Percentiles rank a stretch among this genome's conserved stretches.
These are phyloP conservation scores for Pyronema omphalodes DNA, from an alignment of 495 filamentous ascomycete genomes.

Conservation along the genomic window DNA sequence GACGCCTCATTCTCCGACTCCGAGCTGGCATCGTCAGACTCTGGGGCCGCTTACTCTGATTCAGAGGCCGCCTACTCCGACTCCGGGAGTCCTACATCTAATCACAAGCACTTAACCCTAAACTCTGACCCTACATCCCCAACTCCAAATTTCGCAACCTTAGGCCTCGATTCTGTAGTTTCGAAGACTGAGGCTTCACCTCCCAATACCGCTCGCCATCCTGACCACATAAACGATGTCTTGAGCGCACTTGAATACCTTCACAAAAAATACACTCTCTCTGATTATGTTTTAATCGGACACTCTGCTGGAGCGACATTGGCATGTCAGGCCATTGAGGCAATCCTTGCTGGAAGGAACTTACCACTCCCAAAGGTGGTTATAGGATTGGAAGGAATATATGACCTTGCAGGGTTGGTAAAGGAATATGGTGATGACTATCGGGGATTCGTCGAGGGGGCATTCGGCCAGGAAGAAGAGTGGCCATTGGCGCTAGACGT, in stretches of 20 bases:
- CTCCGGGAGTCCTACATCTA: too few relatives aligned
- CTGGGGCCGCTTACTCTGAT: too few relatives aligned
- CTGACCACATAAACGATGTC: constrained; percentile 57
- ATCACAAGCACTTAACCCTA: not conserved
- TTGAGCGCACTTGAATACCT: constrained; percentile 42
- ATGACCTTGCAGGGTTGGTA: constrained; percentile 40
- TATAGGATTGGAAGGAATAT: constrained; percentile 46
- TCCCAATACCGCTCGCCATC: constrained; percentile 33
- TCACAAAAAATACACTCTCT: constrained; percentile 34
- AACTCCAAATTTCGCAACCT: too few relatives aligned
- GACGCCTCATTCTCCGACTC: too few relatives aligned
- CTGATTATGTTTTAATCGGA: constrained; percentile 46
- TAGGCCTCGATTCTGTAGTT: not conserved
- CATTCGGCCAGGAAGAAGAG: constrained; percentile 38
- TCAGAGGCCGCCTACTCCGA: not conserved
- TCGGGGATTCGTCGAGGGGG: constrained; percentile 37
- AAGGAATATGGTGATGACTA: constrained; percentile 37
- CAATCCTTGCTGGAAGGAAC: constrained; percentile 24
- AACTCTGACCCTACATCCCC: too few relatives aligned
- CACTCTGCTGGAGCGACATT: constrained; percentile 63
- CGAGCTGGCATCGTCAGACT: too few relatives aligned
- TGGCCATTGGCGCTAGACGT: constrained; percentile 28
- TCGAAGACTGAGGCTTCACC: not conserved
- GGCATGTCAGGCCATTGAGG: constrained; percentile 38
- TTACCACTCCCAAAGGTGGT: constrained; percentile 29